phyloP scores from a whole-genome alignment of 306 rosid species.

The Glycyrrhiza uralensis region DNA sequence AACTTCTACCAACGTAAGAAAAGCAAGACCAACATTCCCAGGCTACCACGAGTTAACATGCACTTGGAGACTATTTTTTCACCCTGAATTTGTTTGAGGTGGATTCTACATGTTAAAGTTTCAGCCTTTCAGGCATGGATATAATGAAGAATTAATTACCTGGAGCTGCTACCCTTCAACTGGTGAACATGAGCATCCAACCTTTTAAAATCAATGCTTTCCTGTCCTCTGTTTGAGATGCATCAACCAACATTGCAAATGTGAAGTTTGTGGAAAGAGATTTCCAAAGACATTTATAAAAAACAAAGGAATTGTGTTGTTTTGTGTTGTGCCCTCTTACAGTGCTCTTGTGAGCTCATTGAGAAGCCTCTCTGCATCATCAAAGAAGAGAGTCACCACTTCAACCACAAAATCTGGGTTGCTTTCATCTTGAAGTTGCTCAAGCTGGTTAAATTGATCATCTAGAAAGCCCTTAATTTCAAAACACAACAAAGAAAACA shows the following conservation, averaged over 20 bases:
- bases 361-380: slow-evolving; percentile 69
- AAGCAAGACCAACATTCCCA: neutral
- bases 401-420: slow-evolving; percentile 78
- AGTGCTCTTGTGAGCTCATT: slow-evolving; percentile 57
- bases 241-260: neutral
- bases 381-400: slow-evolving; percentile 74
- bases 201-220: slow-evolving; percentile 51
- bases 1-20: neutral
- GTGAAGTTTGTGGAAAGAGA: neutral
- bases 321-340: slow-evolving; percentile 35
- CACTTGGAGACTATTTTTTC: too few relatives aligned
- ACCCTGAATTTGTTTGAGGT: too few relatives aligned
- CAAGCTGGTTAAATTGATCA: slow-evolving; percentile 74
- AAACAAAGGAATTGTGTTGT: neutral
- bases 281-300: neutral
- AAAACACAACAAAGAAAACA: neutral
- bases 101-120: too few relatives aligned
- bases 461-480: slow-evolving; percentile 64
- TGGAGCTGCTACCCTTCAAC: slow-evolving; percentile 94
- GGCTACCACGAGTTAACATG: too few relatives aligned
- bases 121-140: neutral
- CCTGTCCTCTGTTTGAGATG: slow-evolving; percentile 43
- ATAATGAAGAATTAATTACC: slow-evolving; percentile 36
- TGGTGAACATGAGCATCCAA: slow-evolving; percentile 82
- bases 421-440: slow-evolving; percentile 77